Evolutionary conservation across 2,329 filamentous ascomycete species (phyloP).

Genomic region (Helicocarpus griseus): DNA sequence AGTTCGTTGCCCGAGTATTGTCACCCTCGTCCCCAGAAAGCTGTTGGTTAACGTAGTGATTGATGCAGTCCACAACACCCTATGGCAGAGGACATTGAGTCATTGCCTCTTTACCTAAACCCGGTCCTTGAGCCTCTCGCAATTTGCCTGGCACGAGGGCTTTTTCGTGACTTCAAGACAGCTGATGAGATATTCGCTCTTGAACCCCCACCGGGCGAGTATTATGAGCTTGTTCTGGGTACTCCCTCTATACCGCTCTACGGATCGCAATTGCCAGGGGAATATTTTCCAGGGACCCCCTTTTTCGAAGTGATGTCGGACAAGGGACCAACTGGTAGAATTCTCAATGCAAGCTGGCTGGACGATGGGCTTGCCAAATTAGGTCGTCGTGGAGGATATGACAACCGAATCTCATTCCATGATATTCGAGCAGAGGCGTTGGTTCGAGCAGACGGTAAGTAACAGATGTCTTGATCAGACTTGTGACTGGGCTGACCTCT

Average conservation of each 20-base stretch:
- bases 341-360: background rate
- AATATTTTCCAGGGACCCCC: no score
- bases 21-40: no score
- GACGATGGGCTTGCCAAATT: background rate
- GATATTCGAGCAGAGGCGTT: no score
- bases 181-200: conserved; percentile 6
- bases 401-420: no score
- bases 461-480: no score
- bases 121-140: conserved; percentile 5
- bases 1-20: background rate
- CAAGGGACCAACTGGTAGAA: background rate
- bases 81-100: conserved; percentile 7
- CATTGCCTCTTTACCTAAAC: conserved; percentile 5
- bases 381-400: conserved; percentile 1
- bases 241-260: background rate
- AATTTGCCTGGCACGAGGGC: conserved; percentile 3
- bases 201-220: conserved; percentile 2
- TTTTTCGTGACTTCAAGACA: conserved; percentile 7
- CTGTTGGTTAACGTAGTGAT: background rate
- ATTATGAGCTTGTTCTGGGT: conserved; percentile 3
- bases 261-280: no score
- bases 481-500: no score
- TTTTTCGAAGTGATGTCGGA: background rate
- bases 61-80: conserved; percentile 6
- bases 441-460: no score